Evolutionary conservation across 208 protist genomes (phyloP).

Genomic region (Endotrypanum monterogeii): DNA sequence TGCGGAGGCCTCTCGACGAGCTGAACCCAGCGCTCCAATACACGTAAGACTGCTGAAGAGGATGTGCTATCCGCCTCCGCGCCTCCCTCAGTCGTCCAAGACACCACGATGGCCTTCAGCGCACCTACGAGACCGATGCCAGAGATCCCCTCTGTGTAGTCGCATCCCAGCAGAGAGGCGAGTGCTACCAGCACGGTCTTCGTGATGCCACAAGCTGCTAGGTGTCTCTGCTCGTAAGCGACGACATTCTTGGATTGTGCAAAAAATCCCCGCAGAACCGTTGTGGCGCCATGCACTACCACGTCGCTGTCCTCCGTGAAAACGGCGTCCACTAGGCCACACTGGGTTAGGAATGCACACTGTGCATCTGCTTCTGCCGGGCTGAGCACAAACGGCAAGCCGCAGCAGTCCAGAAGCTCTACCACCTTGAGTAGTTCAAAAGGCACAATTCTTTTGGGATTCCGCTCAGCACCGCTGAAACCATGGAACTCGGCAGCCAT

Average conservation of each 20-base stretch:
- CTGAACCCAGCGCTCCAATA: conserved; percentile 47
- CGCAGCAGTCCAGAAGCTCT: conserved; percentile 83
- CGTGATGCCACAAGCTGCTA: conserved; percentile 72
- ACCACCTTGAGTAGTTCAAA: conserved; percentile 76
- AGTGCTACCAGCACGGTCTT: conserved; percentile 88
- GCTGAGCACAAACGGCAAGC: conserved; percentile 86
- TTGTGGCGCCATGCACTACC: conserved; percentile 93
- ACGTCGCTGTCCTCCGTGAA: conserved; percentile 97
- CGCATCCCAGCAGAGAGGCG: conserved; percentile 94
- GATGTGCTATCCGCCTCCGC: conserved; percentile 7
- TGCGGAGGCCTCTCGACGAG: conserved; percentile 30
- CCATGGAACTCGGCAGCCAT: neutral
- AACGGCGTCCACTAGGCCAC: conserved; percentile 91
- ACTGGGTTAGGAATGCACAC: conserved; percentile 85
- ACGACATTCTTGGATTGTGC: conserved; percentile 62
- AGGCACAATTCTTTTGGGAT: conserved; percentile 30
- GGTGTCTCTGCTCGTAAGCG: conserved; percentile 57
- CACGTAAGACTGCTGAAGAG: conserved; percentile 28
- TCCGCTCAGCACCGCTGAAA: conserved; percentile 1
- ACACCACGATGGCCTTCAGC: conserved; percentile 53
- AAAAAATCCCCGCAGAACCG: conserved; percentile 95
- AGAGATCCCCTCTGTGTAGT: conserved; percentile 93
- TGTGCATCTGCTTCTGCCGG: conserved; percentile 95
- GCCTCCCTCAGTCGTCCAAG: conserved; percentile 38
- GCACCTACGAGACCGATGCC: conserved; percentile 84